These are phyloP conservation scores for Oxalis stricta DNA, from an alignment of 441 rosid species.

Conservation along the genomic window DNA sequence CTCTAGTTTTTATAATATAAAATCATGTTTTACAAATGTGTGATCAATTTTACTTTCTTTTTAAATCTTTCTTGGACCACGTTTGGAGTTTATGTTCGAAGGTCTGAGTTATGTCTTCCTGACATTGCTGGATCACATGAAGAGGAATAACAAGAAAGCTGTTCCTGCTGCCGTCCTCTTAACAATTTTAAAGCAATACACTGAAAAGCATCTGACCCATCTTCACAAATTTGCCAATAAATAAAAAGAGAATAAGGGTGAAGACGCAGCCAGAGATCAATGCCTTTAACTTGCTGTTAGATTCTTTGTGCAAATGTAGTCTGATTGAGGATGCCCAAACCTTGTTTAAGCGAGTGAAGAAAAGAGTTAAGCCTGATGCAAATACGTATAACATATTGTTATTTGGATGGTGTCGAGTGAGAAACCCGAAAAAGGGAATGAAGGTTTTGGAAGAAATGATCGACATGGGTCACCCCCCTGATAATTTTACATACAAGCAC, in stretches of 20 bases:
- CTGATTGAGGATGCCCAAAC: conserved; percentile 56
- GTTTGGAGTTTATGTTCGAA: no score
- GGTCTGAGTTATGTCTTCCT: no score
- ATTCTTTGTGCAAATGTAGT: conserved; percentile 79
- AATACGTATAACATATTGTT: conserved; percentile 62
- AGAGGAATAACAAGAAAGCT: conserved; percentile 35
- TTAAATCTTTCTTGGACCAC: no score
- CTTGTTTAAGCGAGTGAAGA: conserved; percentile 42
- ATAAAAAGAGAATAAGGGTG: conserved; percentile 70
- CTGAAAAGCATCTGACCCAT: conserved; percentile 65
- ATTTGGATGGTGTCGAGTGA: conserved; percentile 86
- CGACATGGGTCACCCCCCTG: conserved; percentile 59
- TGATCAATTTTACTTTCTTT: no score
- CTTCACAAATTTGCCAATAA: conserved; percentile 76
- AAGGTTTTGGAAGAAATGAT: conserved; percentile 71
- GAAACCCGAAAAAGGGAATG: conserved; percentile 61
- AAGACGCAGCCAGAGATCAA: conserved; percentile 86
- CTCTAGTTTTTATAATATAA: no score
- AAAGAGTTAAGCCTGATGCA: conserved; percentile 47
- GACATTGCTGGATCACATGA: conserved; percentile 84
- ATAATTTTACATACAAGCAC: conserved; percentile 72
- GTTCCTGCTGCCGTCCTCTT: conserved; percentile 57
- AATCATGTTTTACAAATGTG: no score
- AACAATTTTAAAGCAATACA: conserved; percentile 44
- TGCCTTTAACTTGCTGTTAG: conserved; percentile 71